phyloP scores from a whole-genome alignment of 371 early-diverging fungal species.

The Circinella minor region DNA sequence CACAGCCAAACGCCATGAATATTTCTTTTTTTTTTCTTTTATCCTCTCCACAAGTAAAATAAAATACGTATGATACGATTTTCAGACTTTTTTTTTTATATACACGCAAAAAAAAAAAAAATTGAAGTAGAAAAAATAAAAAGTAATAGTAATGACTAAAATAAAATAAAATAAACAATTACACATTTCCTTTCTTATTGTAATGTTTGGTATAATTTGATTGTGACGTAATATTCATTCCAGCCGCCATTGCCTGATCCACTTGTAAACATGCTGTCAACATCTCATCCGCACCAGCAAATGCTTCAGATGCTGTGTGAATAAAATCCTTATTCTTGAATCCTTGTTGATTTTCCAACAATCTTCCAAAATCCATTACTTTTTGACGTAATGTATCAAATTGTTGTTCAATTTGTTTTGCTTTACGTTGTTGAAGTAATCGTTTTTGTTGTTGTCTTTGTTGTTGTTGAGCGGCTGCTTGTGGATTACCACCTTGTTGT shows the following conservation, averaged over 20 bases:
- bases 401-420: conserved; percentile 36
- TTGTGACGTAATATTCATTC: conserved; percentile 10
- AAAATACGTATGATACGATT: too few relatives aligned
- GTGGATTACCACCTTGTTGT: conserved; percentile 10
- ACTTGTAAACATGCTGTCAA: conserved; percentile 35
- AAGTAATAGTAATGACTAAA: not conserved
- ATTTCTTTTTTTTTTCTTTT: too few relatives aligned
- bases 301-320: conserved; percentile 40
- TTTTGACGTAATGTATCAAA: conserved; percentile 41
- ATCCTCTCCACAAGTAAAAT: too few relatives aligned
- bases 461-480: conserved; percentile 7
- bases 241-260: conserved; percentile 19
- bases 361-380: conserved; percentile 35
- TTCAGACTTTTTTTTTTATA: too few relatives aligned
- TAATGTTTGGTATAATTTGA: conserved; percentile 48
- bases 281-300: conserved; percentile 48
- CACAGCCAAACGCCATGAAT: too few relatives aligned
- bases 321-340: conserved; percentile 44
- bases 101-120: too few relatives aligned
- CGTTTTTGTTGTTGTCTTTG: conserved; percentile 28
- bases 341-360: conserved; percentile 40
- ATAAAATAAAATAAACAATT: not conserved
- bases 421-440: conserved; percentile 27
- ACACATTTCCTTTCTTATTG: conserved; percentile 22
- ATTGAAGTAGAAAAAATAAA: too few relatives aligned